A percentile compares a stretch with the other conserved stretches of the same genome.
These are phyloP conservation scores for Verticillium tricorpus DNA, from an alignment of 2,329 filamentous ascomycete species.

Conservation along the genomic window DNA sequence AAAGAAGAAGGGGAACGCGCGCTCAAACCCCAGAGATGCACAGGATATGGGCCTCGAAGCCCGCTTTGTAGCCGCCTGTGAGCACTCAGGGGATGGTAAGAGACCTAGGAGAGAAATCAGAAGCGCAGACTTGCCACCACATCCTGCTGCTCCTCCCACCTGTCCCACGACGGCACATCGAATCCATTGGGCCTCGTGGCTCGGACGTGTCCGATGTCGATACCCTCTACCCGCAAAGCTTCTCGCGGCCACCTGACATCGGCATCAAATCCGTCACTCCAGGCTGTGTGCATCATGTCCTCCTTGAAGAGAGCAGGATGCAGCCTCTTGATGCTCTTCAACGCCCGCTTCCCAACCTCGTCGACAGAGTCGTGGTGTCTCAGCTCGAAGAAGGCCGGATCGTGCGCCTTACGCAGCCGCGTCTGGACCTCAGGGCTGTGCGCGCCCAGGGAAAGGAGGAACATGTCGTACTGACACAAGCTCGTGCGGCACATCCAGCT, in stretches of 20 bases:
- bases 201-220: constrained; percentile 30
- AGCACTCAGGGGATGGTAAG: no score
- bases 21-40: not conserved
- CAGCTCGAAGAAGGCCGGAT: constrained; percentile 47
- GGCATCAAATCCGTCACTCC: constrained; percentile 25
- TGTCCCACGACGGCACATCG: constrained; percentile 48
- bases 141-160: constrained; percentile 38
- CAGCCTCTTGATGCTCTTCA: constrained; percentile 43
- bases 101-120: not conserved
- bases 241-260: constrained; percentile 33
- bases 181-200: constrained; percentile 39
- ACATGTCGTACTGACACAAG: constrained; percentile 30
- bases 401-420: constrained; percentile 40
- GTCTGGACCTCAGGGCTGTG: constrained; percentile 44
- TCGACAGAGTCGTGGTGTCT: constrained; percentile 55
- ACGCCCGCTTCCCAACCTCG: constrained; percentile 49
- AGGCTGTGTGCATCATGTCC: constrained; percentile 21
- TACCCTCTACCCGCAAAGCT: constrained; percentile 31
- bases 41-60: not conserved
- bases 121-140: constrained; percentile 7
- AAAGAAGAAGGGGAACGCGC: not conserved
- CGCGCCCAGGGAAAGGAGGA: constrained; percentile 33
- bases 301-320: constrained; percentile 25
- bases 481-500: constrained; percentile 29
- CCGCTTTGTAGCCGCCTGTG: no score